Evolutionary conservation across 495 filamentous ascomycete genomes (phyloP).

Genomic region (Astrothelium subdiscretum): DNA sequence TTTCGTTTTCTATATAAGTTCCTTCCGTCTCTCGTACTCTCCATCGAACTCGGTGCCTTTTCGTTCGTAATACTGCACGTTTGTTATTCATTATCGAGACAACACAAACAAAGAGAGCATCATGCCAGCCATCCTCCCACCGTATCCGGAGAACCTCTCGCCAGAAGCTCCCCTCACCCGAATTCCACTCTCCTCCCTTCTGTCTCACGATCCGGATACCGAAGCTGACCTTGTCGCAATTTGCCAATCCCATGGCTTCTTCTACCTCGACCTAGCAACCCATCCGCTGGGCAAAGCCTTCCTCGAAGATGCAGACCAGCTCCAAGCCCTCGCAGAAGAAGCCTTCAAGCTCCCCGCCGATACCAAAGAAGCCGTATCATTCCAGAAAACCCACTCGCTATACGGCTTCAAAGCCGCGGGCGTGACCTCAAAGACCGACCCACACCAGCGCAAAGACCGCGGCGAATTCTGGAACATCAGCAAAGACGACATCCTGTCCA

Average conservation of each 20-base stretch:
- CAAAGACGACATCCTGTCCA: constrained; percentile 20
- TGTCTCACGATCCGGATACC: neutral
- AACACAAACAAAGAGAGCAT: neutral
- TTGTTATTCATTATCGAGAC: neutral
- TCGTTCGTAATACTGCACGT: too few species aligned
- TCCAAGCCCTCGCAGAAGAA: neutral
- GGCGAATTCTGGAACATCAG: constrained; percentile 20
- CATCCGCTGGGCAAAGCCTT: constrained; percentile 14
- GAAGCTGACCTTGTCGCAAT: neutral
- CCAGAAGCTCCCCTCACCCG: neutral
- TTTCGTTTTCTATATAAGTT: too few species aligned
- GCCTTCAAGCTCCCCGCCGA: neutral
- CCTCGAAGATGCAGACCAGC: neutral
- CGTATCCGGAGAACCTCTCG: neutral
- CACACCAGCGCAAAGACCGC: constrained; percentile 11
- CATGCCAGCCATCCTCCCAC: neutral
- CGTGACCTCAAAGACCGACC: constrained; percentile 6
- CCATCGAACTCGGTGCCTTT: too few species aligned
- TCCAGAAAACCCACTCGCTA: neutral
- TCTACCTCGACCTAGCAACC: constrained; percentile 19
- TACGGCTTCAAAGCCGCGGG: constrained; percentile 11
- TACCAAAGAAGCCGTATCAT: neutral
- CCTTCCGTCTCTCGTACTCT: too few species aligned
- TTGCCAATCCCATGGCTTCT: constrained; percentile 13
- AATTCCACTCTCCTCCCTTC: neutral